A percentile compares a stretch with the other conserved stretches of the same genome.
These are phyloP conservation scores for Irpex rosettiformis DNA, from an alignment of 1,284 basidiomycete species.

Conservation along the genomic window DNA sequence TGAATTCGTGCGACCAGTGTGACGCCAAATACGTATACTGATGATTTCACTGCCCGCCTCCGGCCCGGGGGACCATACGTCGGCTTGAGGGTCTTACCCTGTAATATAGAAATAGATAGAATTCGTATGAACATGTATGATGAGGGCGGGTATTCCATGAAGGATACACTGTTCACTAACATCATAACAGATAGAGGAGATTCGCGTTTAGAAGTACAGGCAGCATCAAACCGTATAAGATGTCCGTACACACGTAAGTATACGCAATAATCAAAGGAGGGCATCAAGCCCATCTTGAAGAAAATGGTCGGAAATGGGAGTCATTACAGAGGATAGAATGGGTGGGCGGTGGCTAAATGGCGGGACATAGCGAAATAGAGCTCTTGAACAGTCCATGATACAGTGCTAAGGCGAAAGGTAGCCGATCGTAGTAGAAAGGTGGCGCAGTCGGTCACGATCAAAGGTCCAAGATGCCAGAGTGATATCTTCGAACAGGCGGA, in stretches of 20 bases:
- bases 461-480: constrained; percentile 32
- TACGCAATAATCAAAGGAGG: constrained; percentile 4
- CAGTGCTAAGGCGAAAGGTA: not conserved
- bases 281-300: constrained; percentile 14
- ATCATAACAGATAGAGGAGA: not conserved
- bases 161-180: not conserved
- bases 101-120: not conserved
- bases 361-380: constrained; percentile 22
- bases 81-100: too few relatives aligned
- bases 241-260: constrained; percentile 13
- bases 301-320: not conserved
- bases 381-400: constrained; percentile 29
- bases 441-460: not conserved
- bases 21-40: not conserved
- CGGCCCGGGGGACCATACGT: too few relatives aligned
- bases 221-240: constrained; percentile 5
- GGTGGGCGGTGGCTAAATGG: too few relatives aligned
- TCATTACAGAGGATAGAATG: constrained; percentile 6
- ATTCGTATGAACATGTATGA: constrained; percentile 1
- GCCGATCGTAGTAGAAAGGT: not conserved
- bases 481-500: constrained; percentile 38
- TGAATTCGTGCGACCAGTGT: too few relatives aligned
- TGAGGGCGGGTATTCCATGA: not conserved
- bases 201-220: constrained; percentile 7
- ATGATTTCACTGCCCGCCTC: too few relatives aligned